Evolutionary conservation across 805 yeast genomes (phyloP), one percentile per base, ranked within the genome.

Genomic region (Sungouiella blattae): DNA sequence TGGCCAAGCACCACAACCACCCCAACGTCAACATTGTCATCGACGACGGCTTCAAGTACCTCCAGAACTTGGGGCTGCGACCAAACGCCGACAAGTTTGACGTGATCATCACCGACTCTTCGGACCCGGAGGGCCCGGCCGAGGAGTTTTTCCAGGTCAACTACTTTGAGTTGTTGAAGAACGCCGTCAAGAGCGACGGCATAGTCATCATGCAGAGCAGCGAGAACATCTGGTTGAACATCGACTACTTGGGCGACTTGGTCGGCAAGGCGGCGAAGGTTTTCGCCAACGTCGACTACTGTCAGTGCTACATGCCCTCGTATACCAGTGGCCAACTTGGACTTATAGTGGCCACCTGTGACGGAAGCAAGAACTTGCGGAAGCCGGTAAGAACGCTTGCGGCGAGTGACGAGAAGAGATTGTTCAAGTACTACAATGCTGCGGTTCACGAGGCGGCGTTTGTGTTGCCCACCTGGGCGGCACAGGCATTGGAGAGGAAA

Each of bases 111-210:
- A 85, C 95, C 12, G 97, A 88, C 58, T 85, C 95, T 2, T 83
- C 94, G 2, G 97, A 88, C 59, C 96, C 96, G 1, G 96, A 88
- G 50, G 96, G 93, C 3, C 97, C 97, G 5, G 97, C 97, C 1
- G 94, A 81, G 50, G 84, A 84, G 13, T 84, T 88, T 49, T 88
- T 88, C 66, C 86, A 87, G 57, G 71, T 73, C 41, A 77, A 73
- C 37, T 88, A 88, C 64, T 88, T 87, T 61, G 68, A 77, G 50
- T 64, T 88, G 36, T 64, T 89, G 38, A 52, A 66, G 42, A 71
- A 73, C 39, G 84, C 93, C 4, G 70, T 88, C 36, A 74, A 73
- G 29, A 68, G 69, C 2, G 66, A 78, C 42, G 81, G 82, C 18
- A 78, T 87, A 24, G 83, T 87, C 31, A 83, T 88, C 30, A 83